phyloP scores from a whole-genome alignment of 108 stramenopile species.

The Cyclotella cryptica region DNA sequence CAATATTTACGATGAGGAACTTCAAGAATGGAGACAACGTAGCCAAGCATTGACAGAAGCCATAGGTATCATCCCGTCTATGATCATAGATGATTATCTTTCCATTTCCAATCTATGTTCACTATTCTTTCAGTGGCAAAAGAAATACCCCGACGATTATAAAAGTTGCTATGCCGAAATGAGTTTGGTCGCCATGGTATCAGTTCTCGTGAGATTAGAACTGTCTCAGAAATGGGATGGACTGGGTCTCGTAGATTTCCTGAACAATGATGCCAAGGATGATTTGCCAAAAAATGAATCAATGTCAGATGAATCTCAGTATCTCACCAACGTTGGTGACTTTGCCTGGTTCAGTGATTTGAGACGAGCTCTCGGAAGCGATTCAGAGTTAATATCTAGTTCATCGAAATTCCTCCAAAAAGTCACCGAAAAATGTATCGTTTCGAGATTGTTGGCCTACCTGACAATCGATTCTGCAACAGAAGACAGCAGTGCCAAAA shows the following conservation, averaged over 20 bases:
- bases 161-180: constrained; percentile 73
- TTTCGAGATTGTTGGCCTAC: constrained; percentile 18
- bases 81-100: constrained; percentile 73
- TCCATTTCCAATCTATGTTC: constrained; percentile 46
- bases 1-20: constrained; percentile 35
- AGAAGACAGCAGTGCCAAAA: background rate
- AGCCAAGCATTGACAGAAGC: constrained; percentile 61
- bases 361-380: background rate
- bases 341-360: constrained; percentile 44
- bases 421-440: constrained; percentile 26
- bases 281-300: background rate
- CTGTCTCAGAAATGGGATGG: constrained; percentile 57
- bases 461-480: constrained; percentile 29
- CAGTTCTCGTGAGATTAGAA: constrained; percentile 69
- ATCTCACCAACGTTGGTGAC: constrained; percentile 12
- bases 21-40: constrained; percentile 52
- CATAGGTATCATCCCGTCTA: constrained; percentile 56
- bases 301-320: background rate
- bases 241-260: constrained; percentile 10
- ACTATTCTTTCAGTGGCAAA: constrained; percentile 68
- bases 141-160: constrained; percentile 68
- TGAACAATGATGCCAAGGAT: background rate
- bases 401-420: constrained; percentile 18
- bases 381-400: background rate
- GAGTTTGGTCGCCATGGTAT: constrained; percentile 67